Base-by-base conservation (phyloP, 176 grass and related monocot species). In the Lolium rigidum region DNA sequence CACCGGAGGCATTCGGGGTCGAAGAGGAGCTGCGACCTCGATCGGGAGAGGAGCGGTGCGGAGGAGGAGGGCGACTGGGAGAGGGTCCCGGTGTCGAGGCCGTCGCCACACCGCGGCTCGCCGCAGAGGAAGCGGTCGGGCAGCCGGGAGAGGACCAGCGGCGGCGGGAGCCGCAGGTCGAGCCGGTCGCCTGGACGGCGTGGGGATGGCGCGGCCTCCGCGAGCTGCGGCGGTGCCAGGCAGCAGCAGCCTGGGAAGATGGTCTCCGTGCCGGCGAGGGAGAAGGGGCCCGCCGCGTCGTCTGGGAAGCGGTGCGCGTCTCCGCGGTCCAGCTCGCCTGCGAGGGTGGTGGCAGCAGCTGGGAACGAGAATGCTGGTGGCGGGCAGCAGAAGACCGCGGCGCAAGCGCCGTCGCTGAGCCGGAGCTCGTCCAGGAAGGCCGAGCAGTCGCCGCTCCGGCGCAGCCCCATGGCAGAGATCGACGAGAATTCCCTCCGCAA, bases 21-120 rank as follows among this genome's bases (percentile, higher is more conserved):
- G 43, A 99, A 99, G 86, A 52, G 97, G 76, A 99, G 94, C 89
- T 92, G 85, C 24, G 96, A 98, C 89, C 91, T 96, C 26, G 97
- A 99, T n/a, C 88, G 82, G 21, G 90, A 92, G 49, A 82, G 70
- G 82, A 87, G 77, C 66, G 9, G 52, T 0, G 89, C 39, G 16
- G 83, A 90, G 12, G 88, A 92, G 17, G 90, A 91, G 10, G n/a
- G 76, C 28, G 89, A 80, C 4, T 87, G 76, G 88, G 93, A 95
- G 58, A 86, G 55, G 68, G 68, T 47, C 6, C 50, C 83, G 0
- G 68, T 91, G 35, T 94, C 90, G 0, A 92, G 92, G 84, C 82
- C 94, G 21, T 96, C 94, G 58, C 93, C 91, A 6, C 89, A 85
- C 52, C 87, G 93, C 46, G 65, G 95, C 60, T 93, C 93, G 13